Conservation (phyloP, 1,284 basidiomycete species). For the Rugosomyces carneus region DNA sequence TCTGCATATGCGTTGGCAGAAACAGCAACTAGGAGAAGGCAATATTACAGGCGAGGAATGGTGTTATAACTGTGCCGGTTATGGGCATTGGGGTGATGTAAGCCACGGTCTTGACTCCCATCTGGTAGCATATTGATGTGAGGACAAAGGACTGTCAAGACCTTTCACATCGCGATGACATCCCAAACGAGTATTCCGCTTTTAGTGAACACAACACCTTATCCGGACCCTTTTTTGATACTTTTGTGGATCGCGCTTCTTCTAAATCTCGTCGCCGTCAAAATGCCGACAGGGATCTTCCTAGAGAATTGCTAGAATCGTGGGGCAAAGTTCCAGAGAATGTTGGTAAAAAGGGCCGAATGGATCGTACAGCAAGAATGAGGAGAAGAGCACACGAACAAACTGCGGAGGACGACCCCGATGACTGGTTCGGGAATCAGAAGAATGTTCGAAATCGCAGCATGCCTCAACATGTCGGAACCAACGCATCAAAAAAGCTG, state of each 20-base stretch:
- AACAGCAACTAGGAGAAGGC: constrained; percentile 55
- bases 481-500: constrained; percentile 26
- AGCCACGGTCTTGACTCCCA: constrained; percentile 19
- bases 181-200: constrained; percentile 60
- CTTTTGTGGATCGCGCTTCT: constrained; percentile 19
- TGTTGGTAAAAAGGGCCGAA: constrained; percentile 58
- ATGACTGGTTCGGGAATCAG: constrained; percentile 56
- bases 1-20: constrained; percentile 44
- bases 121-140: neutral
- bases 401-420: constrained; percentile 41
- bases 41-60: constrained; percentile 68
- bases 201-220: constrained; percentile 68
- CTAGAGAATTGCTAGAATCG: constrained; percentile 21
- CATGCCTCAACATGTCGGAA: constrained; percentile 2
- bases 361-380: constrained; percentile 53
- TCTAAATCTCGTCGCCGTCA: constrained; percentile 21
- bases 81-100: constrained; percentile 86
- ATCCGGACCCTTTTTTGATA: constrained; percentile 70
- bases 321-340: constrained; percentile 42
- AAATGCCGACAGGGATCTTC: constrained; percentile 37
- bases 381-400: constrained; percentile 43
- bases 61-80: constrained; percentile 85
- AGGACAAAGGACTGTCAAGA: constrained; percentile 63
- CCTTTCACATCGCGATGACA: constrained; percentile 40
- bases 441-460: constrained; percentile 11